These are phyloP conservation scores for Chlamydomonas asymmetrica DNA, from an alignment of 139 green algal genomes.

Conservation along the genomic window DNA sequence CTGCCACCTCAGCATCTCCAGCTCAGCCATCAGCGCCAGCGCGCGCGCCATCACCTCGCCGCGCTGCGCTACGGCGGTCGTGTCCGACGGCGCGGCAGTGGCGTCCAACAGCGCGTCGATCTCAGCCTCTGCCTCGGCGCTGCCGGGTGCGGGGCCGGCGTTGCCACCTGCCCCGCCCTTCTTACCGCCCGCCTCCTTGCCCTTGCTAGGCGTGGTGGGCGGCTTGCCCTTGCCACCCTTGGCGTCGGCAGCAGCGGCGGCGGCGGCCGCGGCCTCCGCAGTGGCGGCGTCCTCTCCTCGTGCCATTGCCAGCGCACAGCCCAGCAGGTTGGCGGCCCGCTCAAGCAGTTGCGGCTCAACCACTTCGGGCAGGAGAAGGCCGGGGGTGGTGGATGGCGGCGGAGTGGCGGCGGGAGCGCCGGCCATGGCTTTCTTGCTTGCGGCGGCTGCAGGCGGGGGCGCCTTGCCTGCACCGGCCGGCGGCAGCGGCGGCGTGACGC, in stretches of 20 bases:
- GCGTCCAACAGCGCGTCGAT: background rate
- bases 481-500: background rate
- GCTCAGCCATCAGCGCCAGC: slow-evolving; percentile 23
- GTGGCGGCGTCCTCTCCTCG: slow-evolving; percentile 9
- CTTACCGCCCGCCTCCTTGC: too few species aligned
- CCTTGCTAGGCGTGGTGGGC: background rate
- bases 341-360: slow-evolving; percentile 45
- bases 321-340: slow-evolving; percentile 29
- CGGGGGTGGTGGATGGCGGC: background rate
- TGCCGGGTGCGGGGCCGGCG: background rate
- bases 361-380: slow-evolving; percentile 22
- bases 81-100: slow-evolving; percentile 1
- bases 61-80: slow-evolving; percentile 14
- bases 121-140: background rate
- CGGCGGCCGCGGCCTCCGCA: background rate
- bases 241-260: background rate
- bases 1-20: slow-evolving; percentile 36
- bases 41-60: slow-evolving; percentile 37
- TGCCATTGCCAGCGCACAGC: slow-evolving; percentile 20
- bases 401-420: background rate
- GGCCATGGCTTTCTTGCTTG: background rate
- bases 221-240: background rate
- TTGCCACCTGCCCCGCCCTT: too few species aligned
- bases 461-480: background rate
- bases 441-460: background rate